Conservation (phyloP, 129 eudicot species). For the Flaveria sonorensis region DNA sequence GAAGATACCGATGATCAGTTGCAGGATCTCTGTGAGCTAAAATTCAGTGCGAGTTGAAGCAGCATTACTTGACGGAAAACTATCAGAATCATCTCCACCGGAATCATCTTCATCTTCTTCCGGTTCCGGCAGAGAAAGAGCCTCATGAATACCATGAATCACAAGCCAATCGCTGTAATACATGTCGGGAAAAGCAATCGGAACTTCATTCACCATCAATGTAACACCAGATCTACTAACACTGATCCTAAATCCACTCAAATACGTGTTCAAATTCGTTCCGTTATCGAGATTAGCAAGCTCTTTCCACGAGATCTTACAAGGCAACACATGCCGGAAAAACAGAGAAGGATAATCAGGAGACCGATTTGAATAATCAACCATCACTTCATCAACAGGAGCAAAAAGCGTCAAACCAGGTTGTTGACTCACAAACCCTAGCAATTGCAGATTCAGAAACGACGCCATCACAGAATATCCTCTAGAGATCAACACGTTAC, state of each 20-base stretch:
- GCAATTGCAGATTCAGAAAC: constrained; percentile 68
- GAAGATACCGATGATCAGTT: not conserved
- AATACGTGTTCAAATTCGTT: constrained; percentile 44
- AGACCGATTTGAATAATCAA: constrained; percentile 46
- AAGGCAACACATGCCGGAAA: constrained; percentile 64
- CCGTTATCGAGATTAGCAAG: constrained; percentile 40
- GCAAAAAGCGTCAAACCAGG: constrained; percentile 65
- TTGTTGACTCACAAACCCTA: constrained; percentile 36
- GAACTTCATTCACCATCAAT: constrained; percentile 61
- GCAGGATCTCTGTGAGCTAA: constrained; percentile 16
- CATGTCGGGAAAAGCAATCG: constrained; percentile 45
- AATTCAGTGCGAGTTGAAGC: constrained; percentile 15
- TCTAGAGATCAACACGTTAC: too few relatives aligned
- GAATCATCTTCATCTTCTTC: not conserved
- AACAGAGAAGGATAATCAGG: constrained; percentile 51
- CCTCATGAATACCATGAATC: constrained; percentile 52
- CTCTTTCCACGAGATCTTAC: constrained; percentile 57
- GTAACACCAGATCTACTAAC: constrained; percentile 37
- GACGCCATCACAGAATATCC: constrained; percentile 55
- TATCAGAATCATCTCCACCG: constrained; percentile 7
- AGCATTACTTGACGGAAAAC: not conserved
- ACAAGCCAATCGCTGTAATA: constrained; percentile 48
- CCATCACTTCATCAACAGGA: constrained; percentile 57
- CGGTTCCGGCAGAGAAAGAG: constrained; percentile 23
- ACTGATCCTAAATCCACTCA: constrained; percentile 51